A percentile compares a stretch with the other conserved stretches of the same genome.
Conservation (phyloP, 106 monocot species). For the Apostasia ramifera region DNA sequence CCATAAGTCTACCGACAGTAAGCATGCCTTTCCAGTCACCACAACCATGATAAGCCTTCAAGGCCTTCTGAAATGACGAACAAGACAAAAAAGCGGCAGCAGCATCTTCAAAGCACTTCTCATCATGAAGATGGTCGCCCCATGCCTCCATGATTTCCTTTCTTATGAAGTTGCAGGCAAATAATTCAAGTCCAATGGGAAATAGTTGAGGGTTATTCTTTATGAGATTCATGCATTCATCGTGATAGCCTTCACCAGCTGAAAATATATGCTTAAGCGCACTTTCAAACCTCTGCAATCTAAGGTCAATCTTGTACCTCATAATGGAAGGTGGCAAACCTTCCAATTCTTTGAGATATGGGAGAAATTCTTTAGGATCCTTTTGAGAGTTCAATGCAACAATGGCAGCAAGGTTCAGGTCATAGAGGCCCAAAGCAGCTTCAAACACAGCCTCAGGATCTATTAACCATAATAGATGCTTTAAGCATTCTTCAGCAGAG, state of each 20-base stretch:
- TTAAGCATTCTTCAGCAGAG: slow-evolving; percentile 86
- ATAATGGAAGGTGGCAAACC: slow-evolving; percentile 49
- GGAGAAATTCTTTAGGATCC: slow-evolving; percentile 97
- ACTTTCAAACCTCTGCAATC: slow-evolving; percentile 62
- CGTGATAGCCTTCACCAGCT: slow-evolving; percentile 68
- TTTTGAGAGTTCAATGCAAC: slow-evolving; percentile 96
- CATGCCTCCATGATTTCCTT: slow-evolving; percentile 71
- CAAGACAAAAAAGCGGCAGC: slow-evolving; percentile 74
- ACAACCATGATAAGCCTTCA: slow-evolving; percentile 67
- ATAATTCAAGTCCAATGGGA: slow-evolving; percentile 68
- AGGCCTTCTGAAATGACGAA: slow-evolving; percentile 61
- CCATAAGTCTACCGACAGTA: slow-evolving; percentile 56
- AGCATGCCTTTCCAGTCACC: slow-evolving; percentile 92
- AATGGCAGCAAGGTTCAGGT: slow-evolving; percentile 93
- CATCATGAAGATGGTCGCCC: slow-evolving; percentile 76
- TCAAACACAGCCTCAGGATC: slow-evolving; percentile 76
- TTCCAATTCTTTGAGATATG: slow-evolving; percentile 74
- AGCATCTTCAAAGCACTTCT: slow-evolving; percentile 70
- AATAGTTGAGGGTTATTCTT: slow-evolving; percentile 81
- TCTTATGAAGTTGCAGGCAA: slow-evolving; percentile 40
- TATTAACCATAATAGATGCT: slow-evolving; percentile 92
- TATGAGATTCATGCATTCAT: slow-evolving; percentile 72
- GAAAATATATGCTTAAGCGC: slow-evolving; percentile 78
- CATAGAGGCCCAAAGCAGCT: slow-evolving; percentile 92
- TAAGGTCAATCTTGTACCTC: slow-evolving; percentile 80